Evolutionary conservation across 139 green algal species (phyloP).

Genomic region (Dunaliella sp.): DNA sequence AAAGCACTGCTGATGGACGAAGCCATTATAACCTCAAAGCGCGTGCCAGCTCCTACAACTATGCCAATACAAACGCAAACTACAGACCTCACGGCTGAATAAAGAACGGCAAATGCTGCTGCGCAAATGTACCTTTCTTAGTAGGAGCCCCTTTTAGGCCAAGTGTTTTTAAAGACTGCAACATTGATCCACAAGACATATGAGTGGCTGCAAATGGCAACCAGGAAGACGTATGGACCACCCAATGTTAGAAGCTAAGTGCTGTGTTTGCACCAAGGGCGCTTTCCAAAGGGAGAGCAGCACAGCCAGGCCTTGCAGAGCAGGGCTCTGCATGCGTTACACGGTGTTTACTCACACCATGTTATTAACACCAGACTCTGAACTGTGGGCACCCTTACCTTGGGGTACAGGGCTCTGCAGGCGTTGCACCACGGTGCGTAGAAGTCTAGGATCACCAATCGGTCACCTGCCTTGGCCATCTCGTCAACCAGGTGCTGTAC

Average conservation of each 20-base stretch:
- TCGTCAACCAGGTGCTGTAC: conserved; percentile 83
- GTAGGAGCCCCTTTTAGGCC: no score
- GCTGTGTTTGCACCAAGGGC: background rate
- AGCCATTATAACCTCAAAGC: no score
- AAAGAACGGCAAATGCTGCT: no score
- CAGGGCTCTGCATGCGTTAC: background rate
- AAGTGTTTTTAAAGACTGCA: no score
- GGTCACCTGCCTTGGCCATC: conserved; percentile 66
- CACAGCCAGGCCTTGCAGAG: background rate
- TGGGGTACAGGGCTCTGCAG: conserved; percentile 88
- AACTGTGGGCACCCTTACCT: conserved; percentile 47
- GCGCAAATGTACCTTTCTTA: no score
- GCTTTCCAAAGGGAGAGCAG: no score
- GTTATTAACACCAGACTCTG: background rate
- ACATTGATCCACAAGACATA: no score
- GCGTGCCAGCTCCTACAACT: no score
- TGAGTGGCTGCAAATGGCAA: background rate
- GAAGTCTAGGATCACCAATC: conserved; percentile 90
- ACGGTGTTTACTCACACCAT: background rate
- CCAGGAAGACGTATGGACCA: background rate
- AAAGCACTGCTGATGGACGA: no score
- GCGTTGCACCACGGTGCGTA: conserved; percentile 86
- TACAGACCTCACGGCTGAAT: no score
- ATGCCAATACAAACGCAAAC: no score
- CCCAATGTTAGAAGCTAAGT: background rate